Evolutionary conservation across 2,329 filamentous ascomycete genomes (phyloP).

Genomic region (Scytalidium sp.): DNA sequence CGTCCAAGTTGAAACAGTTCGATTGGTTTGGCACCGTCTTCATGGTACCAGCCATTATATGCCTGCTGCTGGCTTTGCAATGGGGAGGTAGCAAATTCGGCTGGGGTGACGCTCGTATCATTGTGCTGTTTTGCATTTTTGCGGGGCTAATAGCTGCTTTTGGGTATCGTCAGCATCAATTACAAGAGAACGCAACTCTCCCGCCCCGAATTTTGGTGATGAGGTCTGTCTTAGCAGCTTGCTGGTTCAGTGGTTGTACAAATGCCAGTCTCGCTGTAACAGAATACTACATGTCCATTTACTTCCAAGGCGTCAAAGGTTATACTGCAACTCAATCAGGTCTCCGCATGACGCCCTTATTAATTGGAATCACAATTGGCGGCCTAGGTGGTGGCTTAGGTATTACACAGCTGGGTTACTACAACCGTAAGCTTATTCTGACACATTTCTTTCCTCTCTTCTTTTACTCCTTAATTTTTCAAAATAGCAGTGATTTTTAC

Average conservation of each 20-base stretch:
- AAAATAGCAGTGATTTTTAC: no score
- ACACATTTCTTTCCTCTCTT: background rate
- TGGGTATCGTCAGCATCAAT: conserved; percentile 30
- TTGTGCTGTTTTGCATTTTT: conserved; percentile 31
- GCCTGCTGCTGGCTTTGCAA: conserved; percentile 29
- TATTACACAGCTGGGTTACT: conserved; percentile 47
- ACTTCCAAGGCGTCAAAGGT: conserved; percentile 43
- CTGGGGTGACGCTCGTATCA: conserved; percentile 31
- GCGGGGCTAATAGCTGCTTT: conserved; percentile 24
- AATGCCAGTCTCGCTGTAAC: conserved; percentile 38
- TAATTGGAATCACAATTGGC: conserved; percentile 21
- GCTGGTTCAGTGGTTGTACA: conserved; percentile 29
- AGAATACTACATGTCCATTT: conserved; percentile 43
- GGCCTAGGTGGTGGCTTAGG: background rate
- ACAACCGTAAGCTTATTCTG: conserved; percentile 26
- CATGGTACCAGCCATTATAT: conserved; percentile 28
- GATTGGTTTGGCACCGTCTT: conserved; percentile 32
- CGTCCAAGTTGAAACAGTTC: conserved; percentile 37
- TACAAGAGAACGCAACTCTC: conserved; percentile 36
- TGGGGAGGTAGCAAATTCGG: conserved; percentile 29
- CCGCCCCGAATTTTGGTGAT: conserved; percentile 35
- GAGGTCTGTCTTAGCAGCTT: conserved; percentile 30
- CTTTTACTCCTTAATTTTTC: no score
- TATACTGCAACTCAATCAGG: background rate
- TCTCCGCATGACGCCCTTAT: conserved; percentile 31